Conservation (phyloP, 78 protist species). For the Trichosphaerium sp. region DNA sequence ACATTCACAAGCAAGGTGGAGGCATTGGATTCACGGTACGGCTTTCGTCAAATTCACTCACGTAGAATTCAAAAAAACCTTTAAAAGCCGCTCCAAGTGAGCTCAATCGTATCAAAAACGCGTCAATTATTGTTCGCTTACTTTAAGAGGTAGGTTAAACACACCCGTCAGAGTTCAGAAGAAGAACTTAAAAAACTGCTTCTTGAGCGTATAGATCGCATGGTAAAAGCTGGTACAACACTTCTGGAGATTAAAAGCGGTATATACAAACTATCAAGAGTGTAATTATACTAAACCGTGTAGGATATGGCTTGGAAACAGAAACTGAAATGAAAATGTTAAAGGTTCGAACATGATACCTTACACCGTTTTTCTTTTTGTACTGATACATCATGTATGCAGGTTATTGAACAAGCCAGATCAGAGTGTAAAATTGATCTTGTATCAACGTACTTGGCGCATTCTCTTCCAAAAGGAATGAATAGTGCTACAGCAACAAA, state of each 20-base stretch:
- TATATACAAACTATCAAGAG: too few species aligned
- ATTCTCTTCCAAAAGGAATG: constrained; percentile 61
- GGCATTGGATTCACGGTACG: constrained; percentile 70
- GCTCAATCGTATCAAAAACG: neutral
- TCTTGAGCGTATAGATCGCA: constrained; percentile 44
- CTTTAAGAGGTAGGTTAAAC: constrained; percentile 15
- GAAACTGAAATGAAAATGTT: constrained; percentile 82
- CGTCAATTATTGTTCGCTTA: too few species aligned
- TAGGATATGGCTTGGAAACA: constrained; percentile 68
- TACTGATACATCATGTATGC: too few species aligned
- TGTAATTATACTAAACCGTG: neutral
- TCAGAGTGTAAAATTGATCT: constrained; percentile 27
- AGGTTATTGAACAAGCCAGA: constrained; percentile 24
- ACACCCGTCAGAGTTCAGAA: constrained; percentile 39
- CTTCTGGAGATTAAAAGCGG: constrained; percentile 71
- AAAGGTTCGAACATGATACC: constrained; percentile 20
- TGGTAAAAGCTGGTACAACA: constrained; percentile 71
- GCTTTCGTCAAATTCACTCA: neutral
- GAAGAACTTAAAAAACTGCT: constrained; percentile 24
- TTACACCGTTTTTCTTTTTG: too few species aligned
- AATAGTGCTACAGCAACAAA: constrained; percentile 34
- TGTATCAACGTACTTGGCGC: constrained; percentile 67
- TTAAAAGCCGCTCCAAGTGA: too few species aligned
- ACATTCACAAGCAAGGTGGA: constrained; percentile 75
- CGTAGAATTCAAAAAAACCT: neutral